Conservation (phyloP, 345 rosid genomes). For the Carallia pectinifolia region DNA sequence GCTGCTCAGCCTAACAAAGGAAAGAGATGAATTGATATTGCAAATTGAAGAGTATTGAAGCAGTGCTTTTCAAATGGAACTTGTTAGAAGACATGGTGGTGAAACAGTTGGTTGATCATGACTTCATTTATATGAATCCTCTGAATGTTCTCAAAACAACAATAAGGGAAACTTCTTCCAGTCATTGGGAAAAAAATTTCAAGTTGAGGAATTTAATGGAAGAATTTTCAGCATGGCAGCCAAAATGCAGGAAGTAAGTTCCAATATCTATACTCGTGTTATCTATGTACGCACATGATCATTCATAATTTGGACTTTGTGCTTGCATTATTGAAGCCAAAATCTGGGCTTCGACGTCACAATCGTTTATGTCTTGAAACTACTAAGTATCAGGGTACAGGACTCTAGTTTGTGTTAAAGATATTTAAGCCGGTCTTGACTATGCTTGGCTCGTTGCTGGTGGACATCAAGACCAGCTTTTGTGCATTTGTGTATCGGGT, state of each 20-base stretch:
- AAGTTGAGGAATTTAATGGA: constrained; percentile 37
- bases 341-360: too few relatives aligned
- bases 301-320: not conserved
- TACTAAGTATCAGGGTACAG: too few relatives aligned
- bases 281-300: not conserved
- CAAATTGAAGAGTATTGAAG: constrained; percentile 32
- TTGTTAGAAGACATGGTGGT: constrained; percentile 16
- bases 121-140: not conserved
- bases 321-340: too few relatives aligned
- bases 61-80: constrained; percentile 20
- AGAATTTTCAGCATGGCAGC: constrained; percentile 44
- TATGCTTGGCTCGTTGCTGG: too few relatives aligned
- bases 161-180: constrained; percentile 15
- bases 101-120: constrained; percentile 24
- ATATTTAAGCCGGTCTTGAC: too few relatives aligned
- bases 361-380: too few relatives aligned
- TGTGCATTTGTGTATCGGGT: too few relatives aligned
- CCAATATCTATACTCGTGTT: not conserved
- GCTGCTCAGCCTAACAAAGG: constrained; percentile 27
- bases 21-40: constrained; percentile 36
- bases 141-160: not conserved
- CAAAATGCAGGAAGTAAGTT: constrained; percentile 27
- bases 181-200: constrained; percentile 35
- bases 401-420: too few relatives aligned
- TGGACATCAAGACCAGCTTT: too few relatives aligned